Conservation (phyloP, 129 eudicot genomes). For the Flaveria sonorensis region DNA sequence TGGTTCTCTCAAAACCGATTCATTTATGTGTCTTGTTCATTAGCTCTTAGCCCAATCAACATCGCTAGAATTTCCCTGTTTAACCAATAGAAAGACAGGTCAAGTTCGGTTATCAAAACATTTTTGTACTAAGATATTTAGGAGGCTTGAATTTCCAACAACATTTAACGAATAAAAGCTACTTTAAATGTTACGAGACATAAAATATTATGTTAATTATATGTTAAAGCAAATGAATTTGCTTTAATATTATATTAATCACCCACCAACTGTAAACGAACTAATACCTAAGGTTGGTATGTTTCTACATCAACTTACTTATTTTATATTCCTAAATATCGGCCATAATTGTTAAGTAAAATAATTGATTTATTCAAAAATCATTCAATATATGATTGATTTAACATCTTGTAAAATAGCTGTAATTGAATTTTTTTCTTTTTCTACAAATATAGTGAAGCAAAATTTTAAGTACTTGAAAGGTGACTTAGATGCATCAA, state of each 20-base stretch:
- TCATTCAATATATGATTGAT: background rate
- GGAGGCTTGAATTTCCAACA: too few species aligned
- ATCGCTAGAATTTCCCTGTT: too few species aligned
- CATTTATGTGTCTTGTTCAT: too few species aligned
- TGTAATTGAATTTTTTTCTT: background rate
- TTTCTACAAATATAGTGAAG: conserved; percentile 14
- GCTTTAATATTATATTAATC: background rate
- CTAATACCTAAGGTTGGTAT: conserved; percentile 34
- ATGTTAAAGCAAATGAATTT: too few species aligned
- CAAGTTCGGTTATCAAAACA: too few species aligned
- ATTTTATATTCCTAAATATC: conserved; percentile 16
- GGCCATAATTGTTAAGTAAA: background rate
- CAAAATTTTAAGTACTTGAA: conserved; percentile 17
- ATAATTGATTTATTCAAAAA: background rate
- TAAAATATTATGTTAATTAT: too few species aligned
- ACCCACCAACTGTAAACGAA: conserved; percentile 22
- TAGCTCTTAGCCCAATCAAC: too few species aligned
- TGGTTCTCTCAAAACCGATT: too few species aligned
- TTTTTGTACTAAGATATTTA: too few species aligned
- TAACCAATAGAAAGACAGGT: too few species aligned
- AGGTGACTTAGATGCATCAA: conserved; percentile 12
- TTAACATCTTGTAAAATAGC: conserved; percentile 5
- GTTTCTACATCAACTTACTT: conserved; percentile 31
- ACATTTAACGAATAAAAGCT: too few species aligned
- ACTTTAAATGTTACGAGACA: too few species aligned